These are phyloP conservation scores for Arthrobotrys musiformis DNA, from an alignment of 2,329 filamentous ascomycete species.

Conservation along the genomic window DNA sequence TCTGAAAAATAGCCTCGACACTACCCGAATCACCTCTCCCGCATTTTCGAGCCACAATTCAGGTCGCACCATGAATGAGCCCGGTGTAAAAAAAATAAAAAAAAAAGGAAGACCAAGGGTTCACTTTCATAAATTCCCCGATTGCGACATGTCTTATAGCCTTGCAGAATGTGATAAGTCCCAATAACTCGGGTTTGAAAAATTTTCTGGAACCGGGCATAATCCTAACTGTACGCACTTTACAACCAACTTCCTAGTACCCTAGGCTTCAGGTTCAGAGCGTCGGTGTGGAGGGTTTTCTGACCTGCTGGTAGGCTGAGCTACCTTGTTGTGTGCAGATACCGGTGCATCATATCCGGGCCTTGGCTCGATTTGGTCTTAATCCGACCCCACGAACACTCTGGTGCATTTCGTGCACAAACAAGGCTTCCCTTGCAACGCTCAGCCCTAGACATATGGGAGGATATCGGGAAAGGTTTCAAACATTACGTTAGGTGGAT, in stretches of 20 bases:
- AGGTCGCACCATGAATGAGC: conserved; percentile 41
- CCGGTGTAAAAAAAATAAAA: conserved; percentile 9
- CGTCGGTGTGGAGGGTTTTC: background rate
- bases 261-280: conserved; percentile 7
- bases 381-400: conserved; percentile 31
- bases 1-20: conserved; percentile 33
- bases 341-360: conserved; percentile 27
- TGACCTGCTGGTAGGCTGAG: conserved; percentile 37
- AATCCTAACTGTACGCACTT: conserved; percentile 3
- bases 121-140: conserved; percentile 41
- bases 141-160: conserved; percentile 55
- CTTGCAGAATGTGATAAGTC: conserved; percentile 43
- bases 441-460: conserved; percentile 32
- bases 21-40: conserved; percentile 33
- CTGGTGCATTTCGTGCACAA: background rate
- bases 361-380: conserved; percentile 53
- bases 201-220: conserved; percentile 38
- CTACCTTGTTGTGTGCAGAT: conserved; percentile 21
- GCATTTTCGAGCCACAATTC: conserved; percentile 26
- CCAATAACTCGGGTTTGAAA: conserved; percentile 46
- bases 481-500: conserved; percentile 1
- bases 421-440: conserved; percentile 48
- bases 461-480: conserved; percentile 4
- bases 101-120: conserved; percentile 30
- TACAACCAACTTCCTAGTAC: conserved; percentile 8